phyloP scores from a whole-genome alignment of 31 red algal genomes.

The Asparagopsis taxiformis region DNA sequence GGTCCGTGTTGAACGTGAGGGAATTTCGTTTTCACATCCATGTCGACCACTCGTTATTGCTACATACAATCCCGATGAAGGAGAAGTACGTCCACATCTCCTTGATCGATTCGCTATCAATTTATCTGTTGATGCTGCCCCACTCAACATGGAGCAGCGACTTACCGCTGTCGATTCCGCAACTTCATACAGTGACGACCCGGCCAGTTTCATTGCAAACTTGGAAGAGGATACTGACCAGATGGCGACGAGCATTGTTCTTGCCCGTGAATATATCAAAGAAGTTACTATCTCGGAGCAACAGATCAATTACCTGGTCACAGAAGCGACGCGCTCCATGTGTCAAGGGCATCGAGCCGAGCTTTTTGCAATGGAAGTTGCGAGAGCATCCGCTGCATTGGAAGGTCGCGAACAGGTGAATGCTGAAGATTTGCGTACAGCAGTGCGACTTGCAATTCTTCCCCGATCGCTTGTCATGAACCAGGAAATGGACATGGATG shows the following conservation, averaged over 20 bases:
- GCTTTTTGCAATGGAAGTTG: slow-evolving; percentile 89
- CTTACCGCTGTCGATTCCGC: slow-evolving; percentile 71
- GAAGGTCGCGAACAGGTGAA: slow-evolving; percentile 74
- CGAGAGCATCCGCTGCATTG: slow-evolving; percentile 83
- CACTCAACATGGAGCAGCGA: slow-evolving; percentile 76
- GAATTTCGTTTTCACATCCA: slow-evolving; percentile 68
- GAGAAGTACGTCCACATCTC: slow-evolving; percentile 87
- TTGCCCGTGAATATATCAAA: slow-evolving; percentile 83
- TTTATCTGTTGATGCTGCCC: slow-evolving; percentile 69
- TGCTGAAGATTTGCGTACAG: slow-evolving; percentile 81
- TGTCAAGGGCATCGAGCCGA: slow-evolving; percentile 92
- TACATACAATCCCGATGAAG: slow-evolving; percentile 97
- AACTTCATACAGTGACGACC: slow-evolving; percentile 52
- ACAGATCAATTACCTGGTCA: slow-evolving; percentile 78
- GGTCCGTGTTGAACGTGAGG: slow-evolving; percentile 91
- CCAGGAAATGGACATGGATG: slow-evolving; percentile 45
- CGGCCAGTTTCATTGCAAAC: slow-evolving; percentile 30
- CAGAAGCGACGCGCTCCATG: slow-evolving; percentile 56
- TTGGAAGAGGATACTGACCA: slow-evolving; percentile 59
- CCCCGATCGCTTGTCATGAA: slow-evolving; percentile 76
- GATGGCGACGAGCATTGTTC: slow-evolving; percentile 80
- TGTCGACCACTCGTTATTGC: slow-evolving; percentile 87
- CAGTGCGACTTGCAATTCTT: slow-evolving; percentile 86
- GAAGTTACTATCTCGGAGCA: slow-evolving; percentile 75
- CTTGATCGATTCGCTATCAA: slow-evolving; percentile 91